A percentile compares a stretch with the other conserved stretches of the same genome.
Conservation (phyloP, 768 basidiomycete species). For the Rhizopogon sp. region DNA sequence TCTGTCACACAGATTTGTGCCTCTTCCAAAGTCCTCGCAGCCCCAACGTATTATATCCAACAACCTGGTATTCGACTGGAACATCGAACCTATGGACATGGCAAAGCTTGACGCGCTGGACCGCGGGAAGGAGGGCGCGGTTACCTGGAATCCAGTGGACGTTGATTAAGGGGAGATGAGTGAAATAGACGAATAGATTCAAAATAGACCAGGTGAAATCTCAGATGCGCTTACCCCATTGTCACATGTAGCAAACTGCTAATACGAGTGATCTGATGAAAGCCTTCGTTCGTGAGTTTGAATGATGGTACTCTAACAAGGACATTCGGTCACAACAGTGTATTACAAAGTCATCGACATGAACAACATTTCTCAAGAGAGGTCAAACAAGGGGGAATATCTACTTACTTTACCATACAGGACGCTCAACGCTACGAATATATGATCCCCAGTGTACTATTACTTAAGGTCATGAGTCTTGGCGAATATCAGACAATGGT, state of each 20-base stretch:
- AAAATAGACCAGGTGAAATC: neutral
- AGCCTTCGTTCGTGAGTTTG: neutral
- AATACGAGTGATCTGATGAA: neutral
- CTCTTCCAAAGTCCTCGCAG: constrained; percentile 45
- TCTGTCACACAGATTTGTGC: constrained; percentile 31
- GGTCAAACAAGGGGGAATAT: neutral
- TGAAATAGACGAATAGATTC: too few species aligned
- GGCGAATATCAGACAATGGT: constrained; percentile 23
- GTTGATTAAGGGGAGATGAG: neutral
- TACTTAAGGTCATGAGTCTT: constrained; percentile 28
- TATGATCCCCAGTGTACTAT: too few species aligned
- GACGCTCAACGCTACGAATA: neutral
- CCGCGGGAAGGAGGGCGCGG: constrained; percentile 36
- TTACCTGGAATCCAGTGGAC: constrained; percentile 47
- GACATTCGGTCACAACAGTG: too few species aligned
- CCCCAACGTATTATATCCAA: constrained; percentile 40
- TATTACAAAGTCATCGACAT: too few species aligned
- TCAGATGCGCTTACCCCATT: neutral
- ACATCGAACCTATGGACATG: constrained; percentile 40
- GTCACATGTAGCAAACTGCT: neutral
- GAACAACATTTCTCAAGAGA: neutral
- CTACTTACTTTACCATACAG: neutral
- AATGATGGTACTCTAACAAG: too few species aligned
- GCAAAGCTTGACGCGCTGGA: constrained; percentile 37
- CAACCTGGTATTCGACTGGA: constrained; percentile 41